phyloP scores from a whole-genome alignment of 1,284 basidiomycete species.

The Ganoderma boninense region DNA sequence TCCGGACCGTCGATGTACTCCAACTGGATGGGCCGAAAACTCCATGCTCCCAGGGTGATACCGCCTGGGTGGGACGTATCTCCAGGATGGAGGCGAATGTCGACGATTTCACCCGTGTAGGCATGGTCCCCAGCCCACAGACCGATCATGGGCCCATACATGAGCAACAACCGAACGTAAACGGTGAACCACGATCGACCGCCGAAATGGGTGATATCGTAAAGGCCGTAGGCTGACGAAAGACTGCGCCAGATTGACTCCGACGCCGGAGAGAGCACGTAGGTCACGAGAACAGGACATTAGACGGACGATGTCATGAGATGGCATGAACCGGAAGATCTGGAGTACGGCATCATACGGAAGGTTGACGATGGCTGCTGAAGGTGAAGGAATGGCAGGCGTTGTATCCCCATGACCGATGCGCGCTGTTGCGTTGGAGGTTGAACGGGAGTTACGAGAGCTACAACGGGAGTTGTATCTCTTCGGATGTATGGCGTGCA shows the following conservation, averaged over 20 bases:
- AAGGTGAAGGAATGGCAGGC: background rate
- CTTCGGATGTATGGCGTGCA: background rate
- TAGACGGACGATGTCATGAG: conserved; percentile 33
- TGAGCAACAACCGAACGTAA: conserved; percentile 33
- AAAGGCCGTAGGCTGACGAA: conserved; percentile 26
- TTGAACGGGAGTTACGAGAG: background rate
- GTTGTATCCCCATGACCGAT: background rate
- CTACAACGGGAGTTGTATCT: background rate
- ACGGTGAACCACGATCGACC: conserved; percentile 33
- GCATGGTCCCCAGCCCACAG: conserved; percentile 38
- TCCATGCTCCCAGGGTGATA: conserved; percentile 35
- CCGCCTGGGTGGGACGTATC: conserved; percentile 12
- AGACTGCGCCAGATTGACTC: conserved; percentile 36
- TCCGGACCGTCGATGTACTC: conserved; percentile 28
- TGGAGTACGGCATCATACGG: conserved; percentile 38
- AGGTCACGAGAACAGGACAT: conserved; percentile 35
- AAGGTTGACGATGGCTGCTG: conserved; percentile 17
- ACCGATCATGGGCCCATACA: conserved; percentile 36
- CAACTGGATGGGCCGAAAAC: conserved; percentile 30
- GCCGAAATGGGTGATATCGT: conserved; percentile 25
- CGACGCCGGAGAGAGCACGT: conserved; percentile 24
- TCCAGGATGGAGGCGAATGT: conserved; percentile 27
- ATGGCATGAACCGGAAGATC: conserved; percentile 27
- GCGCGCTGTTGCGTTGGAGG: background rate
- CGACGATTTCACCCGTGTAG: conserved; percentile 34